Evolutionary conservation across 2,329 filamentous ascomycete genomes (phyloP).

Genomic region (Penicillium paneum): DNA sequence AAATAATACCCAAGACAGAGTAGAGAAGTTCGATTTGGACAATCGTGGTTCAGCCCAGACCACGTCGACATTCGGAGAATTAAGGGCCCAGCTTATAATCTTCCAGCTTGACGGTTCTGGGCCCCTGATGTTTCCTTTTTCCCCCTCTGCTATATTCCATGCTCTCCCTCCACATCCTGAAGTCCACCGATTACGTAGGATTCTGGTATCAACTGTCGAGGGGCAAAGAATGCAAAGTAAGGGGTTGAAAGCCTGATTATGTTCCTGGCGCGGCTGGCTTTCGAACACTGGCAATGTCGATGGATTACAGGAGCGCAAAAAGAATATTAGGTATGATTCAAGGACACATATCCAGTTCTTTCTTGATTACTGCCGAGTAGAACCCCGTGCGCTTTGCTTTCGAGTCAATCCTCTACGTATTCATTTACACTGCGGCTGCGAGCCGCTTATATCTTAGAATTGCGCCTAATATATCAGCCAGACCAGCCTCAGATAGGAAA

Average conservation of each 20-base stretch:
- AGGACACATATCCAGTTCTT: background rate
- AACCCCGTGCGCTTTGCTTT: background rate
- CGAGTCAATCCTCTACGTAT: no score
- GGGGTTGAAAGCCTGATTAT: background rate
- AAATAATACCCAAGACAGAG: background rate
- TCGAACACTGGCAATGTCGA: background rate
- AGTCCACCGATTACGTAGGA: background rate
- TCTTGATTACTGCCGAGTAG: background rate
- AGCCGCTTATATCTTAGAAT: background rate
- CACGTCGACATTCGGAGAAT: background rate
- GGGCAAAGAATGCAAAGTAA: background rate
- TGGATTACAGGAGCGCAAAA: background rate
- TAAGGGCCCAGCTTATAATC: background rate
- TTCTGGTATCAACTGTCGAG: background rate
- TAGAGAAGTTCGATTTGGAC: background rate
- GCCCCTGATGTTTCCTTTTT: background rate
- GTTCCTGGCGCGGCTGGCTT: background rate
- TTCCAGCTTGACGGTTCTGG: background rate
- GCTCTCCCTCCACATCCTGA: background rate
- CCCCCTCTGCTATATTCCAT: background rate
- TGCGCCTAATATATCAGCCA: background rate
- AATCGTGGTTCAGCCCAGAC: background rate
- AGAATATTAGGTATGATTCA: background rate
- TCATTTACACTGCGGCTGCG: background rate
- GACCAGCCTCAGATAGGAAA: background rate